These are phyloP conservation scores for Lachancea lanzarotensis DNA, from an alignment of 805 yeast species.

Conservation along the genomic window DNA sequence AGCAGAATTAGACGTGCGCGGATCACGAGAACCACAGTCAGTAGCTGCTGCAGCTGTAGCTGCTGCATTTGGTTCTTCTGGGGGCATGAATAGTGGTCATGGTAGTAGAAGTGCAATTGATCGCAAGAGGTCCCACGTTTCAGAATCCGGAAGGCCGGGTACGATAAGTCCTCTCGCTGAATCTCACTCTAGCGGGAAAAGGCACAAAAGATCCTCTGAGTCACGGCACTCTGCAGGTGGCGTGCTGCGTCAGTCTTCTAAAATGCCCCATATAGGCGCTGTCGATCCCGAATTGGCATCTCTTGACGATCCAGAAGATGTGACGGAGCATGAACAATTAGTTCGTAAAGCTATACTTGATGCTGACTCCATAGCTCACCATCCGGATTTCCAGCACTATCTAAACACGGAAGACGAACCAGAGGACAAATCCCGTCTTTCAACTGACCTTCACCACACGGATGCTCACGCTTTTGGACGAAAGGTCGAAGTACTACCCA, in stretches of 20 bases:
- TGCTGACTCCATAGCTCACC: constrained; percentile 54
- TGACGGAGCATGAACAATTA: constrained; percentile 51
- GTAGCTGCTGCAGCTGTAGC: constrained; percentile 32
- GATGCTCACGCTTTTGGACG: constrained; percentile 13
- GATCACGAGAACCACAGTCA: constrained; percentile 14
- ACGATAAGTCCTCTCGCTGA: background rate
- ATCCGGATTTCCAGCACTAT: constrained; percentile 34
- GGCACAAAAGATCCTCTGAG: background rate
- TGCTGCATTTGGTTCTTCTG: constrained; percentile 25
- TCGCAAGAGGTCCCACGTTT: constrained; percentile 9
- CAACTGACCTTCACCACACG: constrained; percentile 4
- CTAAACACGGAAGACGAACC: constrained; percentile 28
- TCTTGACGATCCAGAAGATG: constrained; percentile 32
- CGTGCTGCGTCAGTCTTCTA: constrained; percentile 9
- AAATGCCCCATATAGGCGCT: constrained; percentile 26
- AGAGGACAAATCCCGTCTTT: constrained; percentile 4
- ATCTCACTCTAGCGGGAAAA: background rate
- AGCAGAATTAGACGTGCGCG: constrained; percentile 3
- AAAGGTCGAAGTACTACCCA: constrained; percentile 23
- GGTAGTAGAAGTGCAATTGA: constrained; percentile 11
- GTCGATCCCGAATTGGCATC: constrained; percentile 57
- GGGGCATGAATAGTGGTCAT: constrained; percentile 8
- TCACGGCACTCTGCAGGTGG: constrained; percentile 1
- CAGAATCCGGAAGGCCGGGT: constrained; percentile 6
- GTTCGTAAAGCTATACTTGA: constrained; percentile 68